Base-by-base conservation (phyloP, 495 filamentous ascomycete species). In the Penicillium antarcticum region DNA sequence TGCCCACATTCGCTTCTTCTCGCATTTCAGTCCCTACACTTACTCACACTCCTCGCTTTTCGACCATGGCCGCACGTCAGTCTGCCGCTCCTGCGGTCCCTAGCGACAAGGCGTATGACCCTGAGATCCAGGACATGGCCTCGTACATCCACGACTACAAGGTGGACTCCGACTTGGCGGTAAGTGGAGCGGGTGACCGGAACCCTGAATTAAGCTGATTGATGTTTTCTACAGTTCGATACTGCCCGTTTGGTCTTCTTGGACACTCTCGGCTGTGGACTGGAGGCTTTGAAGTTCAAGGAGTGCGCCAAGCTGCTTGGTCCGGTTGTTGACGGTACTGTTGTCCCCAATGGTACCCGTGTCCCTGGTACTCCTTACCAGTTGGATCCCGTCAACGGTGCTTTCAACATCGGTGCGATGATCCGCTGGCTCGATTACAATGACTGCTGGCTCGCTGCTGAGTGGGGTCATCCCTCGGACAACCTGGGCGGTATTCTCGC, bases 341-440 rank as follows among this genome's bases (percentile, higher is more conserved):
- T 87, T 12, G 95, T 98, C 41, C 94, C 95, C 57, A 91, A 97
- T 61, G 94, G 94, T 57, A 87, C 90, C 59, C 87, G 85, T 58
- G 91, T 98, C 14, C 90, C 89, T 18, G 94, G 94, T 55, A 98
- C 94, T 19, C 84, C 85, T 42, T 97, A 95, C 76, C 84, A 95
- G 68, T 84, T 98, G 47, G 94, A 98, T 70, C 94, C 94, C 19
- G 86, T 98, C 57, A 88, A 91, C 54, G 94, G 88, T 36, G 94
- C 94, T 48, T 98, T 98, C 81, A 97, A 98, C 80, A 97, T 98
- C 52, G 94, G 94, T 51, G 85, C 95, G 55, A 95, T 94, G 85
- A 96, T 98, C 73, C 81, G 94, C 58, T 98, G 94, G 94, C 83
- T 98, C 47, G 94, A 98, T 72, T 98, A 97, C 83, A 98, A 98